Evolutionary conservation across 208 protist species (phyloP).

Genomic region (Naegleria fowleri): DNA sequence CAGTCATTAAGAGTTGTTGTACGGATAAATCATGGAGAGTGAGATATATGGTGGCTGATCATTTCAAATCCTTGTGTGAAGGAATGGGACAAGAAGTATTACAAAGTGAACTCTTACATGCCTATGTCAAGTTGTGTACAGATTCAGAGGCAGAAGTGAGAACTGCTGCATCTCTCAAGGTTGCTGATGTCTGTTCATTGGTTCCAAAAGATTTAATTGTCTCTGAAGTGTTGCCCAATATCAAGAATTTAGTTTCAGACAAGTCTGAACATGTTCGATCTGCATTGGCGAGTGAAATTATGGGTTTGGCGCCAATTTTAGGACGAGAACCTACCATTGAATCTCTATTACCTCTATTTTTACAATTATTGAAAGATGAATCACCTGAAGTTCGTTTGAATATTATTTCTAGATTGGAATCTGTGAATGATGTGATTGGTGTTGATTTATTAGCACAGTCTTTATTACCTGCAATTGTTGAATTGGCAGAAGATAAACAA

Average conservation of each 20-base stretch:
- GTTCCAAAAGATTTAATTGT: slow-evolving; percentile 47
- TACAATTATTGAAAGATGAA: slow-evolving; percentile 71
- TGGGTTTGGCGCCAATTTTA: slow-evolving; percentile 62
- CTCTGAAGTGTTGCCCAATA: slow-evolving; percentile 53
- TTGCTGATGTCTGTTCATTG: slow-evolving; percentile 50
- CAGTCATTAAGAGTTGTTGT: slow-evolving; percentile 59
- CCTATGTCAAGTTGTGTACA: slow-evolving; percentile 60
- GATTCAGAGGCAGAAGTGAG: slow-evolving; percentile 79
- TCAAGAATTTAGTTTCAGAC: slow-evolving; percentile 55
- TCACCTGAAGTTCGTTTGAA: slow-evolving; percentile 71
- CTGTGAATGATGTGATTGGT: slow-evolving; percentile 62
- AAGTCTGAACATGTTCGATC: slow-evolving; percentile 66
- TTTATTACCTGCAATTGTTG: slow-evolving; percentile 70
- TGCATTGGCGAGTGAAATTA: slow-evolving; percentile 64
- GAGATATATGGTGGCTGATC: slow-evolving; percentile 93
- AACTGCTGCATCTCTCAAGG: slow-evolving; percentile 62
- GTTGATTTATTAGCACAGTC: slow-evolving; percentile 59
- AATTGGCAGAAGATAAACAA: slow-evolving; percentile 75
- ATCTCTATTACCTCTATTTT: slow-evolving; percentile 66
- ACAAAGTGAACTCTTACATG: slow-evolving; percentile 50
- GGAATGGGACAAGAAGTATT: slow-evolving; percentile 24
- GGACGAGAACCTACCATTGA: slow-evolving; percentile 65
- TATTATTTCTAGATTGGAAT: slow-evolving; percentile 72
- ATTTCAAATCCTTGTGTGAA: slow-evolving; percentile 34
- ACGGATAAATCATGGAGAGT: slow-evolving; percentile 93